Evolutionary conservation across 192 early-diverging fungal species (phyloP).

Genomic region (Backusella tuberculispora): DNA sequence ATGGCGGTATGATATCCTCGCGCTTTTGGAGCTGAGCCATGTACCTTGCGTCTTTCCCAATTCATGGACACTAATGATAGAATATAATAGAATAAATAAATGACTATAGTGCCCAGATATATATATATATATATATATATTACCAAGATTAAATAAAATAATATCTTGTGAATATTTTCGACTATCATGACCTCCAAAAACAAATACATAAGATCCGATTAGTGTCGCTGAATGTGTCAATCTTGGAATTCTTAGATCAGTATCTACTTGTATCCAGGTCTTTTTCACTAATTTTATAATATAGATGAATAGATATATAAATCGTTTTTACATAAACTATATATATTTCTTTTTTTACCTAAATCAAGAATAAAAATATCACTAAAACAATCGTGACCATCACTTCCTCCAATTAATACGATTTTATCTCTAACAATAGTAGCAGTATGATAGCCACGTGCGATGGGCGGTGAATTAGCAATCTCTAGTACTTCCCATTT

Average conservation of each 20-base stretch:
- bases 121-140: background rate
- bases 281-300: constrained; percentile 30
- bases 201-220: constrained; percentile 88
- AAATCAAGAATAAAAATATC: constrained; percentile 70
- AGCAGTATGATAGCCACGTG: constrained; percentile 87
- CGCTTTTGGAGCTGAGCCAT: constrained; percentile 63
- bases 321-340: background rate
- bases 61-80: constrained; percentile 67
- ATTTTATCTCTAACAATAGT: constrained; percentile 80
- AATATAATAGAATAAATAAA: no score
- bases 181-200: constrained; percentile 91
- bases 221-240: constrained; percentile 85
- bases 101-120: no score
- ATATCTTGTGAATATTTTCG: constrained; percentile 78
- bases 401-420: constrained; percentile 87
- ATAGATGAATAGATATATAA: background rate
- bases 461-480: constrained; percentile 64
- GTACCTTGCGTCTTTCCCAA: constrained; percentile 81
- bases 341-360: constrained; percentile 36
- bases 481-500: constrained; percentile 70
- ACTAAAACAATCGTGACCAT: constrained; percentile 80
- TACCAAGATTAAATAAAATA: constrained; percentile 82
- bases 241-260: constrained; percentile 68
- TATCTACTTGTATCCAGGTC: constrained; percentile 70
- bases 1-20: constrained; percentile 88